Conservation (phyloP, 805 yeast genomes). For the Candida adriatica region DNA sequence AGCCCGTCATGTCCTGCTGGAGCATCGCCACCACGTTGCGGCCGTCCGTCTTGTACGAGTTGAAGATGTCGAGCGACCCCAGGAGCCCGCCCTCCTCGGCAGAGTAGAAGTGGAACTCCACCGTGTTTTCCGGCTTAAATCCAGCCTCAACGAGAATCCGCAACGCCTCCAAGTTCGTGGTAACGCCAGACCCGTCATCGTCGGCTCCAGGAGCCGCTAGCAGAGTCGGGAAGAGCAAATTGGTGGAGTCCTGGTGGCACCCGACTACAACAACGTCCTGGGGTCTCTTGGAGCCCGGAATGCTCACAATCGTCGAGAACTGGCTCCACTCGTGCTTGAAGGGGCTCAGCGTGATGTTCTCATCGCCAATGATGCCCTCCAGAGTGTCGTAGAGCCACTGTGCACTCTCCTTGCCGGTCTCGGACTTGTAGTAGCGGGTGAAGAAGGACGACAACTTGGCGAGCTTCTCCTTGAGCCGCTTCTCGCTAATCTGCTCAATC, state of each 20-base stretch:
- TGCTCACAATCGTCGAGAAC: constrained; percentile 61
- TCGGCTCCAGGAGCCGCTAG: constrained; percentile 91
- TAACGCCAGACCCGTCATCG: constrained; percentile 88
- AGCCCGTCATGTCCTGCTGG: constrained; percentile 76
- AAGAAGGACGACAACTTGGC: constrained; percentile 60
- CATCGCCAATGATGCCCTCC: constrained; percentile 18
- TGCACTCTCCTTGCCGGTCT: constrained; percentile 64
- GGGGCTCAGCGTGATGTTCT: constrained; percentile 35
- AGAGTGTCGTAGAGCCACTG: constrained; percentile 57
- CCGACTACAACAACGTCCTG: constrained; percentile 64
- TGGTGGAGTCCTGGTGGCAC: constrained; percentile 83
- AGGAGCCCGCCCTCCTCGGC: constrained; percentile 92
- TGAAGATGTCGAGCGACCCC: constrained; percentile 78
- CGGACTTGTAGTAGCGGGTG: constrained; percentile 71
- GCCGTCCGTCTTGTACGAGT: constrained; percentile 38
- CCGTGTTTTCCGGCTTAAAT: constrained; percentile 56
- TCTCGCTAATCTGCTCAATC: constrained; percentile 37
- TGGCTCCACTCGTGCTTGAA: constrained; percentile 76
- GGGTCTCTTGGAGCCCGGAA: constrained; percentile 41
- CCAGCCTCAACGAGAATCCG: constrained; percentile 44
- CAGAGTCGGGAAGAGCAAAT: constrained; percentile 60
- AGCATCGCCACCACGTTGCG: constrained; percentile 70
- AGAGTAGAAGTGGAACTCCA: constrained; percentile 91
- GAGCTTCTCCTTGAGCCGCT: constrained; percentile 44
- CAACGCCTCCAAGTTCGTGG: constrained; percentile 69